Base-by-base conservation (phyloP, 148 eudicot genomes). In the Oxyria digyna region DNA sequence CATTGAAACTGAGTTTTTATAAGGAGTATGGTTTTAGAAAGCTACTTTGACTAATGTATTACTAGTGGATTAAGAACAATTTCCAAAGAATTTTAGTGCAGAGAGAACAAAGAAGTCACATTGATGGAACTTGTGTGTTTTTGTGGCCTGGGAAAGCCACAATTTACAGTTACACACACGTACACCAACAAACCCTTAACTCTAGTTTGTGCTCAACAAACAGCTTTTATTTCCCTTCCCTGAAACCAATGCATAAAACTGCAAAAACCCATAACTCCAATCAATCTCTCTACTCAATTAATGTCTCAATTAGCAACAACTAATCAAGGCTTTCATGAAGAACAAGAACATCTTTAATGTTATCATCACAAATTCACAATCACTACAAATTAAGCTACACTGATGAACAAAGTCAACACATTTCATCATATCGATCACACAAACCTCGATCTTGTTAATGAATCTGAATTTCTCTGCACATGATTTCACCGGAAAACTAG, bases 81-180 rank as follows among this genome's bases (percentile, higher is more conserved):
- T 46, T 46, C 52, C 52, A 46, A 46, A 46, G 52, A 9, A 18
- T 46, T 46, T 46, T 35, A 46, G 23, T 46, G 52, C 52, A 46
- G 52, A 24, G 14, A 52, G 59, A 52, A 52, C 29, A 52, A 52
- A 52, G 8, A 52, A 52, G 59, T 52, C 29, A 59, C 37, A 59
- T 59, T 57, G 11, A 54, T 54, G 62, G 32, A 54, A 54, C 62
- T 54, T 54, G 62, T 54, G 62, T 54, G 62, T 24, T 54, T 54
- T 54, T 14, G 62, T 54, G 62, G 32, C 62, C 32, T 54, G 4
- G 62, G 32, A 54, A 35, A 54, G 31, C 62, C 62, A 23, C 62
- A 54, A 54, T 3, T 21, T 21, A 2, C 4, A 13, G n/a, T 4
- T 11, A 54, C 12, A 23, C 59, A 52, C 59, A 52, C 59, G 59